A percentile compares a stretch with the other conserved stretches of the same genome.
Conservation (phyloP, 108 stramenopile genomes). For the Cylindrotheca fusiformis region DNA sequence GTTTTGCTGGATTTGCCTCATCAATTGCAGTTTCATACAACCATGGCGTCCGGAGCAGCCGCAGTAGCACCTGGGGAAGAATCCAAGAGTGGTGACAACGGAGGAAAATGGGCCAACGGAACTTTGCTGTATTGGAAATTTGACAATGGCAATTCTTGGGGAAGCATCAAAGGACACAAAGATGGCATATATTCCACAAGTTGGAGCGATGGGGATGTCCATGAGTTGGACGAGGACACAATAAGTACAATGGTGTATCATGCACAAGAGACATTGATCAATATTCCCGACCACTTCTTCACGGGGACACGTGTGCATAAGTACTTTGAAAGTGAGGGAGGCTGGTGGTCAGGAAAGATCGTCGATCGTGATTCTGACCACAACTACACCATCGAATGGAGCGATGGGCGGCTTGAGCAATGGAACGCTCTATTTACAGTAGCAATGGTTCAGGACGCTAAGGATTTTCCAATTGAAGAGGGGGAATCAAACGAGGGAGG, state of each 20-base stretch:
- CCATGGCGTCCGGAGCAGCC: neutral
- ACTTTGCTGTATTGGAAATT: neutral
- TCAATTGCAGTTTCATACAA: too few species aligned
- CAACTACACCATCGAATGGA: neutral
- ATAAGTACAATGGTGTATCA: neutral
- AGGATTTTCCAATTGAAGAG: neutral
- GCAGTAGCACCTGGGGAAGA: too few species aligned
- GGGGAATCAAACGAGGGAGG: neutral
- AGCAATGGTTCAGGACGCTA: neutral
- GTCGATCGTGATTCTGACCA: neutral
- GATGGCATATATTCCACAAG: neutral
- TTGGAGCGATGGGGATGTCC: neutral
- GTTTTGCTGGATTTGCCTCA: too few species aligned
- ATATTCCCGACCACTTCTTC: neutral
- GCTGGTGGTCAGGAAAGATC: neutral
- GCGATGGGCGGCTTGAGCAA: neutral
- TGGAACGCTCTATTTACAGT: neutral
- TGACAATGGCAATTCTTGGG: neutral
- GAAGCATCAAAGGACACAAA: neutral
- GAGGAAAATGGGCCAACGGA: slow-evolving; percentile 1
- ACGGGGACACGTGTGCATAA: neutral
- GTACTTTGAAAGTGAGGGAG: neutral
- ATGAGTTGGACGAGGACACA: neutral
- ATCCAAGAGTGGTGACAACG: slow-evolving; percentile 12
- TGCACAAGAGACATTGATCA: neutral